Conservation (phyloP, 2,329 filamentous ascomycete species). For the Diplodia mutila region DNA sequence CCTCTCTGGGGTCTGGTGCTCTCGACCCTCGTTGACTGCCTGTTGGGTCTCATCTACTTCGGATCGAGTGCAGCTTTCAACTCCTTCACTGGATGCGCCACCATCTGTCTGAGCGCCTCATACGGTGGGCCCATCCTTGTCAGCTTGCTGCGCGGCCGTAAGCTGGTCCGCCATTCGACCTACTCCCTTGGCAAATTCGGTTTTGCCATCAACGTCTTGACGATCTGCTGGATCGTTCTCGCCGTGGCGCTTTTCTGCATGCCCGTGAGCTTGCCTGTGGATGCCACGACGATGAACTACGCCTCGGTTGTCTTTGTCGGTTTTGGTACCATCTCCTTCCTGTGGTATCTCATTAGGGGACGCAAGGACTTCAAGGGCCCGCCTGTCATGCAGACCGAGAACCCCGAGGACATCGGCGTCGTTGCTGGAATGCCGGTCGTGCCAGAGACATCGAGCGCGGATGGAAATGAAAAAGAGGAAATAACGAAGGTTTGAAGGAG, state of each 20-base stretch:
- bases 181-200: conserved; percentile 73
- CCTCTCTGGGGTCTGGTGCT: conserved; percentile 71
- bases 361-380: conserved; percentile 44
- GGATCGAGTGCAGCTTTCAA: conserved; percentile 77
- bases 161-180: conserved; percentile 65
- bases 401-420: conserved; percentile 39
- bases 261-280: conserved; percentile 55
- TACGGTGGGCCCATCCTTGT: conserved; percentile 78
- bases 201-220: conserved; percentile 67
- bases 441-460: conserved; percentile 28
- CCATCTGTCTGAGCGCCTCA: conserved; percentile 75
- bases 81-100: conserved; percentile 78
- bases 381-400: conserved; percentile 42
- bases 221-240: conserved; percentile 71
- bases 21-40: conserved; percentile 68
- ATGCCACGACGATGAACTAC: conserved; percentile 49
- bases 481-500: background rate
- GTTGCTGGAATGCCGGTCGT: conserved; percentile 38
- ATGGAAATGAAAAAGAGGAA: conserved; percentile 2
- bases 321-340: conserved; percentile 41
- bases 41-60: conserved; percentile 79
- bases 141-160: conserved; percentile 67
- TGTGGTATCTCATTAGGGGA: conserved; percentile 44
- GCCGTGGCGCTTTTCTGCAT: conserved; percentile 77
- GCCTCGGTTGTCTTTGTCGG: conserved; percentile 47